Evolutionary conservation across 2,329 filamentous ascomycete species (phyloP).

Genomic region (Fusarium sp.): DNA sequence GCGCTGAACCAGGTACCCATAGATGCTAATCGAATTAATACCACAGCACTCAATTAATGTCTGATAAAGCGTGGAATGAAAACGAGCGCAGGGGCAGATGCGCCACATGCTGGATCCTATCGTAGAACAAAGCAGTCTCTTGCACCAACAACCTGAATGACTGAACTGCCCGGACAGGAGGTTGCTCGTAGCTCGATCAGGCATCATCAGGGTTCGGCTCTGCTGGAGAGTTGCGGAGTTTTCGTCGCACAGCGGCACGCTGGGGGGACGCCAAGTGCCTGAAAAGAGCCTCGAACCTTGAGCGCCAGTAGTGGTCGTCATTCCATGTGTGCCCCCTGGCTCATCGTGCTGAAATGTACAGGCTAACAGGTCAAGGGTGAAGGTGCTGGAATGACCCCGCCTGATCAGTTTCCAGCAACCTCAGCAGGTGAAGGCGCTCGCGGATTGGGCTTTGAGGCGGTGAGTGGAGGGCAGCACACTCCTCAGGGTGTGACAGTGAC

Average conservation of each 20-base stretch:
- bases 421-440: constrained; percentile 28
- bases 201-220: not conserved
- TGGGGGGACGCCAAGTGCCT: constrained; percentile 33
- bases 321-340: constrained; percentile 32
- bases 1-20: constrained; percentile 1
- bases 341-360: constrained; percentile 47
- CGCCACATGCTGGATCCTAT: not conserved
- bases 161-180: not conserved
- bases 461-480: constrained; percentile 37
- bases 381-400: constrained; percentile 49
- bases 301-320: constrained; percentile 31
- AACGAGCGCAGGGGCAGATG: not conserved
- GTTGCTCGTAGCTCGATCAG: not conserved
- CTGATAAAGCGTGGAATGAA: not conserved
- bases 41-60: constrained; percentile 9
- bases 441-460: constrained; percentile 41
- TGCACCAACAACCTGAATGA: not conserved
- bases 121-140: not conserved
- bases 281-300: constrained; percentile 31
- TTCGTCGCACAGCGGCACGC: constrained; percentile 25
- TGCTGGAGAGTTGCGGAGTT: constrained; percentile 30
- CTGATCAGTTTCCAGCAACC: constrained; percentile 29
- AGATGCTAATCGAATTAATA: not conserved
- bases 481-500: constrained; percentile 40
- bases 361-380: constrained; percentile 43